phyloP scores from a whole-genome alignment of 2,329 filamentous ascomycete species.

The Helicocarpus griseus region DNA sequence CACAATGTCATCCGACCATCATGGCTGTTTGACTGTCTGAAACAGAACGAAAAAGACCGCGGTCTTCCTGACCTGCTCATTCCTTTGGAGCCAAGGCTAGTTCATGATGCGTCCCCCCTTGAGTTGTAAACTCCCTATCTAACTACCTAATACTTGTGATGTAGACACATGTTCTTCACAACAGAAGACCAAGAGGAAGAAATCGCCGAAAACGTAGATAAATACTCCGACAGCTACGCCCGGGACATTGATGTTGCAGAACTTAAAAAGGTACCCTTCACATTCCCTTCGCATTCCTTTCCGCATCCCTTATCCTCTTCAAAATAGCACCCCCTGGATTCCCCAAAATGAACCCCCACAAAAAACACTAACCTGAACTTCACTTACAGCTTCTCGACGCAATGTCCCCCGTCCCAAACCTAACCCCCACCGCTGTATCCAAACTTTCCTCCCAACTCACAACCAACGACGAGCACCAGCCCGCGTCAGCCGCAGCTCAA shows the following conservation, averaged over 20 bases:
- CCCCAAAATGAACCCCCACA: background rate
- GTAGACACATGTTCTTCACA: constrained; percentile 62
- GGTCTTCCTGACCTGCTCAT: constrained; percentile 50
- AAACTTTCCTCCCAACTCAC: constrained; percentile 23
- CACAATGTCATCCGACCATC: constrained; percentile 65
- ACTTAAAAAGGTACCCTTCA: constrained; percentile 38
- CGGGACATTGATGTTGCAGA: constrained; percentile 58
- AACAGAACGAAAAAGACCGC: constrained; percentile 45
- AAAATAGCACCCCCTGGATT: background rate
- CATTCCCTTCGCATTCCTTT: background rate
- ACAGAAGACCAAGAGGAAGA: constrained; percentile 46
- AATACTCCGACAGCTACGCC: constrained; percentile 73
- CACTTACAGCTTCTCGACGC: constrained; percentile 27
- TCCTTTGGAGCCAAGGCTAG: constrained; percentile 49
- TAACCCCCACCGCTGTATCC: constrained; percentile 33
- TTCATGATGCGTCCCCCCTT: background rate
- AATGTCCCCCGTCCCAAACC: constrained; percentile 24
- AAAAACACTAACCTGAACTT: background rate
- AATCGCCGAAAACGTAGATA: constrained; percentile 58
- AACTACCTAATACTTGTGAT: background rate
- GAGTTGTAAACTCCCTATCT: background rate
- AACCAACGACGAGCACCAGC: background rate
- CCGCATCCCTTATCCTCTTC: background rate
- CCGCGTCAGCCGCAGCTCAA: background rate
- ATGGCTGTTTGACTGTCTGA: constrained; percentile 78